Evolutionary conservation across 805 yeast species (phyloP).

Genomic region (Schizosaccharomyces cryophilus): DNA sequence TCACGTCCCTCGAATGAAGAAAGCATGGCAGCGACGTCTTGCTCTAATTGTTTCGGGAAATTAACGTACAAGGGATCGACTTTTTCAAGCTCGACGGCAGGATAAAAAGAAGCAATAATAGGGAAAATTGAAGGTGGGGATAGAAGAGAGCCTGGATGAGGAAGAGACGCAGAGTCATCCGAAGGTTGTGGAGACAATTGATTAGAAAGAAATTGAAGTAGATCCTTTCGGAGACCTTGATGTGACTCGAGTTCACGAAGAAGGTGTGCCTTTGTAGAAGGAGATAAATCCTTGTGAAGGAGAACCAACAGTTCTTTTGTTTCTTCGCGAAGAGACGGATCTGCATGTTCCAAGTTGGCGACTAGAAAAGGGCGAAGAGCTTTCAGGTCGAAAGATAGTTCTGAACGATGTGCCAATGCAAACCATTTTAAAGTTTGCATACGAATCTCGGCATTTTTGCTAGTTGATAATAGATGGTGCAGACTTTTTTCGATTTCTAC

Average conservation of each 20-base stretch:
- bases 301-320: background rate
- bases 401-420: background rate
- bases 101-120: background rate
- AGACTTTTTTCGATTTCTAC: background rate
- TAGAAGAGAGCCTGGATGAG: no score
- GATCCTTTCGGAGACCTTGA: background rate
- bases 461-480: background rate
- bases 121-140: background rate
- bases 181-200: background rate
- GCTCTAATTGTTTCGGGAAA: background rate
- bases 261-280: background rate
- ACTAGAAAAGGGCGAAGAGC: background rate
- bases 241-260: background rate
- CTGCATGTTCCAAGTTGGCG: background rate
- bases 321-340: background rate
- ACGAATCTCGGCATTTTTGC: background rate
- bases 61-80: background rate
- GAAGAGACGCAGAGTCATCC: background rate
- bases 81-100: background rate
- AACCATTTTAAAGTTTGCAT: background rate
- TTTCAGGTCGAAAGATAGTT: background rate
- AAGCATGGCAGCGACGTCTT: constrained; percentile 7
- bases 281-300: background rate
- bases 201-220: background rate
- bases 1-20: constrained; percentile 42